Conservation (phyloP, 495 filamentous ascomycete species). For the Bombardia bombarda region DNA sequence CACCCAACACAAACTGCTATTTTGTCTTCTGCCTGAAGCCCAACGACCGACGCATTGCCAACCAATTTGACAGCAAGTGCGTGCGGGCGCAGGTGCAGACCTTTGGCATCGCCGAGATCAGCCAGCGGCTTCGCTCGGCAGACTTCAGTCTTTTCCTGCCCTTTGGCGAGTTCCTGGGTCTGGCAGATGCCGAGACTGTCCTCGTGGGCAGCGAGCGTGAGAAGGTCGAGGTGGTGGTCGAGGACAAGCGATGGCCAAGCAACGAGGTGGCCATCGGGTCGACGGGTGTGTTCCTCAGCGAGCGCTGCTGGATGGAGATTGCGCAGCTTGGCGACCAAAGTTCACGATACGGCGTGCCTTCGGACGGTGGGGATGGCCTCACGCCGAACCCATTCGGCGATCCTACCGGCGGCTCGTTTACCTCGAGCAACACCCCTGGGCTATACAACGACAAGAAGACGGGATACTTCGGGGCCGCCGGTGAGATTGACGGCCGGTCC, state of each 20-base stretch:
- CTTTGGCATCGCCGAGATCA: slow-evolving; percentile 94
- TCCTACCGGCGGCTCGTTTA: slow-evolving; percentile 49
- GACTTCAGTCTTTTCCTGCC: slow-evolving; percentile 95
- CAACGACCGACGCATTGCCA: slow-evolving; percentile 93
- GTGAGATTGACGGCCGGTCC: slow-evolving; percentile 79
- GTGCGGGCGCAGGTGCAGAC: slow-evolving; percentile 91
- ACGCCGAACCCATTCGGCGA: slow-evolving; percentile 46
- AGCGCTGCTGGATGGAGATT: slow-evolving; percentile 88
- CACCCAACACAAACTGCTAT: slow-evolving; percentile 79
- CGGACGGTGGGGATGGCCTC: slow-evolving; percentile 34
- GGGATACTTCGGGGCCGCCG: slow-evolving; percentile 73
- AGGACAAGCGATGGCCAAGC: slow-evolving; percentile 80
- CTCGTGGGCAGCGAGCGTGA: slow-evolving; percentile 89
- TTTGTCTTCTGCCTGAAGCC: slow-evolving; percentile 97
- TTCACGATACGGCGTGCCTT: slow-evolving; percentile 41
- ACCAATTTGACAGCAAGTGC: slow-evolving; percentile 98
- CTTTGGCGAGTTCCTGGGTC: slow-evolving; percentile 88
- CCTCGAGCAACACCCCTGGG: slow-evolving; percentile 46
- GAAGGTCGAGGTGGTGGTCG: slow-evolving; percentile 81
- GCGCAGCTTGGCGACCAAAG: slow-evolving; percentile 62
- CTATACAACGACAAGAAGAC: slow-evolving; percentile 70
- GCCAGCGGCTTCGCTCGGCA: slow-evolving; percentile 80
- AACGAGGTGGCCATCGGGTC: slow-evolving; percentile 88
- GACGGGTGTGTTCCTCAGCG: slow-evolving; percentile 92
- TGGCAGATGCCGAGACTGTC: slow-evolving; percentile 72